Percentiles rank a stretch among this genome's conserved stretches.
Evolutionary conservation across 2,329 filamentous ascomycete species (phyloP).

Genomic region (Monosporascus sp.): DNA sequence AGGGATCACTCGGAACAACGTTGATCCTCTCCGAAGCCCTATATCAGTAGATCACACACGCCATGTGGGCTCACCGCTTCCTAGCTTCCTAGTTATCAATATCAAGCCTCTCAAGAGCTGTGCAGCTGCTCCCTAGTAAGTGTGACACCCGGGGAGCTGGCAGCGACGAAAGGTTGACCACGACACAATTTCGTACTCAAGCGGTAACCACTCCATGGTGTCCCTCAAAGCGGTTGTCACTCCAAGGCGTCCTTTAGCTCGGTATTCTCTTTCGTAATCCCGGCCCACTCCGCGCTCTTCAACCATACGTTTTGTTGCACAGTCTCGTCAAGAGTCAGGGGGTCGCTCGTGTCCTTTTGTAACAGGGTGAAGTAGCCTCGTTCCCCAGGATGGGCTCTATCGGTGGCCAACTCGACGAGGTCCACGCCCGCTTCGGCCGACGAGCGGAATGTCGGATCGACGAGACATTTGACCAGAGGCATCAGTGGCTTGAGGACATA

Average conservation of each 20-base stretch:
- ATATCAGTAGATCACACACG: too few species aligned
- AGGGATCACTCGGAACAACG: too few species aligned
- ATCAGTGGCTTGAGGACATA: conserved; percentile 15
- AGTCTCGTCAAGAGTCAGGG: conserved; percentile 24
- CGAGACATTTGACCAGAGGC: conserved; percentile 19
- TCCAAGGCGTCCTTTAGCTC: conserved; percentile 6
- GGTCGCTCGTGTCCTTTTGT: conserved; percentile 24
- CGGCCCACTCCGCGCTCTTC: conserved; percentile 29
- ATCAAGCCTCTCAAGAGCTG: too few species aligned
- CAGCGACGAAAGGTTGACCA: too few species aligned
- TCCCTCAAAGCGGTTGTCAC: background rate
- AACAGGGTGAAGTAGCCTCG: conserved; percentile 30
- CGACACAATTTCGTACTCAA: background rate
- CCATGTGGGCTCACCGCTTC: too few species aligned
- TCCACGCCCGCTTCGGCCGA: conserved; percentile 19
- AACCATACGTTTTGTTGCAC: conserved; percentile 29
- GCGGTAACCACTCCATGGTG: background rate
- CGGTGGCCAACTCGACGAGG: conserved; percentile 8
- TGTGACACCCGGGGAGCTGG: too few species aligned
- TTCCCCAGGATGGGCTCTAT: conserved; percentile 20
- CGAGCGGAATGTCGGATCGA: conserved; percentile 25
- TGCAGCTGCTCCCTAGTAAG: too few species aligned
- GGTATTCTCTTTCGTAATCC: conserved; percentile 8
- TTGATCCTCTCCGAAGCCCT: too few species aligned
- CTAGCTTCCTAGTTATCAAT: too few species aligned